A percentile compares a stretch with the other conserved stretches of the same genome.
phyloP scores from a whole-genome alignment of 192 early-diverging fungal genomes.

The Haplosporangium gracile region DNA sequence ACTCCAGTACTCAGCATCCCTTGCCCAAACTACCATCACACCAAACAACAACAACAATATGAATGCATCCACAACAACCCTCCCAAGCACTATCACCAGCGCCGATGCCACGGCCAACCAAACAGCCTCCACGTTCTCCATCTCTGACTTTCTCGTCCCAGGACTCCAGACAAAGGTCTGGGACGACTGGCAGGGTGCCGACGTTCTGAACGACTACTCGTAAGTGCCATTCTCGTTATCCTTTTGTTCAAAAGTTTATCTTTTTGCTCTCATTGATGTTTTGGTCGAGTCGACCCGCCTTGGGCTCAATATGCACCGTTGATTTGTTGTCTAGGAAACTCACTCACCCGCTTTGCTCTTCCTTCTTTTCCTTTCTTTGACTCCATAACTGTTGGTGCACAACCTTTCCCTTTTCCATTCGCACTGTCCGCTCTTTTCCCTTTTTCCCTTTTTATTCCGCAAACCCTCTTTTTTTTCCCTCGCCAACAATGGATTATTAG shows the following conservation, averaged over 20 bases:
- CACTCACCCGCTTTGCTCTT: conserved; percentile 12
- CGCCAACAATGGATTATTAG: background rate
- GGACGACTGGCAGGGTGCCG: conserved; percentile 52
- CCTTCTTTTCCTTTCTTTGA: background rate
- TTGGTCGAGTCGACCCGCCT: background rate
- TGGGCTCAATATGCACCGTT: background rate
- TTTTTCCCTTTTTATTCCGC: conserved; percentile 2
- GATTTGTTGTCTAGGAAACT: conserved; percentile 15
- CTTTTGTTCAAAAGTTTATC: background rate
- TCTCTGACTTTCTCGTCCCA: conserved; percentile 53
- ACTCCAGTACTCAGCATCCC: conserved; percentile 9
- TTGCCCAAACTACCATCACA: background rate
- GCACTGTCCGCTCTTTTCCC: background rate
- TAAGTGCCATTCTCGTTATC: conserved; percentile 16
- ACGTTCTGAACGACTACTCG: conserved; percentile 39
- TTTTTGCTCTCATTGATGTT: background rate
- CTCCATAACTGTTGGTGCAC: background rate
- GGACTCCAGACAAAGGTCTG: conserved; percentile 52
- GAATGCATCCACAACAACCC: background rate
- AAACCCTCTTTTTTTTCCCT: background rate
- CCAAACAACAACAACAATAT: background rate
- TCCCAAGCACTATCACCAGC: background rate
- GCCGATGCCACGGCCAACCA: conserved; percentile 4
- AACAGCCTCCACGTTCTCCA: conserved; percentile 28
- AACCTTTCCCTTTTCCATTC: conserved; percentile 5